Base-by-base conservation (phyloP, 495 filamentous ascomycete genomes). In the Penicillium samsonianum region DNA sequence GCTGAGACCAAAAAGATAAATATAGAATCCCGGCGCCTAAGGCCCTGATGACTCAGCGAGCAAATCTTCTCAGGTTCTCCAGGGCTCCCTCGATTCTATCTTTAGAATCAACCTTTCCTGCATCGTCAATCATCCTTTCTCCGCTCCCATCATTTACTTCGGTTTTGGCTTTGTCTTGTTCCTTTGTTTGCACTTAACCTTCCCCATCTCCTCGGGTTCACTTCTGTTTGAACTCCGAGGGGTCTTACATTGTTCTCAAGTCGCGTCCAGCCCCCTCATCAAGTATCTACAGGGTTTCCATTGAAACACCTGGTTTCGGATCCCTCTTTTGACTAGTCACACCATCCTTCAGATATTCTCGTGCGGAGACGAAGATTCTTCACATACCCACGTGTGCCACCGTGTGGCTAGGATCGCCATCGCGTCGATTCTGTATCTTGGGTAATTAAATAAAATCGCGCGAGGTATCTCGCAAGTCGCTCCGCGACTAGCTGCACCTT, bases 41-140 rank as follows among this genome's bases (percentile, higher is more conserved):
- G 26, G 22, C 28, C 53, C 31, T 16, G 33, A 17, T 55, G 50
- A 46, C 12, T 55, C 43, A 50, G 40, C 44, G 31, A 48, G 41
- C 25, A 48, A 33, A 48, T 43, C 57, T 31, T 56, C 40, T 51
- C 45, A 50, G 23, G 23, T 4, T 33, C 30, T 10, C 30, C 11
- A 30, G 28, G 28, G 8, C 45, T 58, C 53, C 47, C 45, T 52
- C 58, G 65, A 67, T 65, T 63, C 67, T 69, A 69, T 65, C 64
- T 69, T 69, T 71, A 71, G 68, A 64, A 71, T 63, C 65, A 68
- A 63, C 64, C 61, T 67, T 65, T 64, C 59, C 66, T 69, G 65
- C 68, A 68, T 63, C 65, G 53, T 64, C 65, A 58, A 65, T 70
- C 63, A 67, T 47, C 45, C 44, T 46, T 46, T 46, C 43, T 46